These are phyloP conservation scores for Fusarium coffeatum DNA, from an alignment of 2,329 filamentous ascomycete species.

Conservation along the genomic window DNA sequence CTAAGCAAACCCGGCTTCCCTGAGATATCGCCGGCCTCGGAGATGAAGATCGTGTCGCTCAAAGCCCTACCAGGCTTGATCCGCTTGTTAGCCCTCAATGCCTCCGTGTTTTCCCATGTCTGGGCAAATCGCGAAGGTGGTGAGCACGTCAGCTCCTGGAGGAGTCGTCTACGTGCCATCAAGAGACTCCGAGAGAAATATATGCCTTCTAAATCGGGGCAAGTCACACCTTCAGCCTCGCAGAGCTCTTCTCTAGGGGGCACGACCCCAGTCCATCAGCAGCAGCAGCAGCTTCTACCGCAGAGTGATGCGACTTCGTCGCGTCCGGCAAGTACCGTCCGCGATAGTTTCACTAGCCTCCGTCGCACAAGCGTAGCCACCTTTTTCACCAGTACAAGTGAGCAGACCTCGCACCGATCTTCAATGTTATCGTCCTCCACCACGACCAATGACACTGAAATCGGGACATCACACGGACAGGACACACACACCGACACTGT, in stretches of 20 bases:
- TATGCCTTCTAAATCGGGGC: constrained; percentile 56
- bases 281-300: constrained; percentile 38
- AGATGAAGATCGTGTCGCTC: constrained; percentile 88
- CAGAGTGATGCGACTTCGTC: constrained; percentile 43
- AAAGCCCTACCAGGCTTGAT: constrained; percentile 87
- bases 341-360: constrained; percentile 71
- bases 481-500: constrained; percentile 53
- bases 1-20: constrained; percentile 91
- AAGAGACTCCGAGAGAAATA: constrained; percentile 80
- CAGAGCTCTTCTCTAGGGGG: constrained; percentile 48
- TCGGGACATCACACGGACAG: constrained; percentile 48
- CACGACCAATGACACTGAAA: constrained; percentile 67
- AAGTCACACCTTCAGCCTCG: constrained; percentile 45
- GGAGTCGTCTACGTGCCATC: constrained; percentile 86
- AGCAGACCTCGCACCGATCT: constrained; percentile 68
- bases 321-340: constrained; percentile 61
- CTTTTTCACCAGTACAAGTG: constrained; percentile 69
- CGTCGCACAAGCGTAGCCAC: constrained; percentile 73
- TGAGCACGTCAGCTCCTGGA: constrained; percentile 91
- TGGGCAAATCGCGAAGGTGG: constrained; percentile 82
- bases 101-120: constrained; percentile 92
- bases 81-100: constrained; percentile 88
- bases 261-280: constrained; percentile 37
- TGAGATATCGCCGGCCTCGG: constrained; percentile 88
- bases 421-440: constrained; percentile 66